Percentiles rank a stretch among this genome's conserved stretches.
These are phyloP conservation scores for Penicillium dipodomyicola DNA, from an alignment of 495 filamentous ascomycete species.

Conservation along the genomic window DNA sequence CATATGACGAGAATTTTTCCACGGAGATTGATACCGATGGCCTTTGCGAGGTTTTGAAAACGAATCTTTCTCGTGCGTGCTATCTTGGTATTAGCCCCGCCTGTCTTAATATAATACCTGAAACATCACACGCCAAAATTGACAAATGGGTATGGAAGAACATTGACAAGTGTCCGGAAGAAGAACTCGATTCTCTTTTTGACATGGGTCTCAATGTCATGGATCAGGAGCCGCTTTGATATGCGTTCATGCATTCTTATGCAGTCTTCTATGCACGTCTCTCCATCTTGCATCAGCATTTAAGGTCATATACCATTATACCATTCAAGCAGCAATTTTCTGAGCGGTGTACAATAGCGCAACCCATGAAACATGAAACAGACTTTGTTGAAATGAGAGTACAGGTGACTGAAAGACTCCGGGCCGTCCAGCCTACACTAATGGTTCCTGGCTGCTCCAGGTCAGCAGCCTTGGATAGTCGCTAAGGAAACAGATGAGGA, in stretches of 20 bases:
- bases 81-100: slow-evolving; percentile 3
- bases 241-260: neutral
- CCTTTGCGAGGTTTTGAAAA: neutral
- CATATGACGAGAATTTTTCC: neutral
- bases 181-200: slow-evolving; percentile 11
- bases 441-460: too few relatives aligned
- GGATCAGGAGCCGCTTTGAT: neutral
- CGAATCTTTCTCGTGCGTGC: slow-evolving; percentile 7
- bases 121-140: neutral
- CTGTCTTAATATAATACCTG: slow-evolving; percentile 2
- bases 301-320: neutral
- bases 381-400: neutral
- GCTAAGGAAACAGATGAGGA: too few relatives aligned
- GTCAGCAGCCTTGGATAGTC: too few relatives aligned
- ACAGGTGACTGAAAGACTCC: neutral
- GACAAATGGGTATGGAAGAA: slow-evolving; percentile 13
- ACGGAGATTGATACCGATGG: neutral
- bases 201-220: slow-evolving; percentile 9
- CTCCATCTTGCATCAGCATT: neutral
- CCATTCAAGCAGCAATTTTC: neutral
- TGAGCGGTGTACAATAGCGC: neutral
- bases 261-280: neutral
- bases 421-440: too few relatives aligned
- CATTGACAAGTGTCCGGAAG: slow-evolving; percentile 13
- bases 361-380: neutral